Base-by-base conservation (phyloP, 352 stramenopile species). In the Phytophthora meadii region DNA sequence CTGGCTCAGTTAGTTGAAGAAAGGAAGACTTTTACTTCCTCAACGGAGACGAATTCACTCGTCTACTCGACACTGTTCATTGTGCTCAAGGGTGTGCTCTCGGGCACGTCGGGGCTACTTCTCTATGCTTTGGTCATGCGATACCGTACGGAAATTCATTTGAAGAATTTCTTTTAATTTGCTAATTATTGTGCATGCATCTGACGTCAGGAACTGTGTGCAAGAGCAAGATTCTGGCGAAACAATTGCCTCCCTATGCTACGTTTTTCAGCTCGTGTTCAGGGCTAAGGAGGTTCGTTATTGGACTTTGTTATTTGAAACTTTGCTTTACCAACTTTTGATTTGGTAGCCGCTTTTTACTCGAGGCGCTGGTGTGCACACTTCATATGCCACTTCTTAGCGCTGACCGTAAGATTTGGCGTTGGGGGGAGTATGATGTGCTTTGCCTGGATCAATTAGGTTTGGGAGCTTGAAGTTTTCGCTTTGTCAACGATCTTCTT, bases 391-490 rank as follows among this genome's bases (percentile, higher is more conserved):
- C 81, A 4, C 63, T 70, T 3, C 64, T 74, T 24, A 62, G 60
- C 1, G 67, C 65, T n/a, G 65, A 66, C 14, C 72, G 66, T 17
- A 45, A 67, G 41, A 68, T 77, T n/a, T 61, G 72, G 48, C 58
- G 55, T 19, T 70, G 54, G 46, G 68, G 65, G 40, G 60, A 75
- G 10, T 57, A 65, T 34, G 50, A 69, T 15, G 63, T 75, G 1
- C 49, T 84, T 25, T 74, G 71, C 40, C 60, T 86, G 9, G 78
- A 89, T 54, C 79, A 89, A 64, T 53, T 89, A 9, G 80, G 80
- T 89, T 58, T 1, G 60, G 47, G 15, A 36, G 39, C 17, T 3
- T 2, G 14, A 27, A 19, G 4, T 9, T 17, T 45, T 12, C 4
- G 17, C 5, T 28, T 22, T 19, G 7, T n/a, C 14, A 46, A 17